phyloP scores from a whole-genome alignment of 306 rosid genomes.

The Morella rubra region DNA sequence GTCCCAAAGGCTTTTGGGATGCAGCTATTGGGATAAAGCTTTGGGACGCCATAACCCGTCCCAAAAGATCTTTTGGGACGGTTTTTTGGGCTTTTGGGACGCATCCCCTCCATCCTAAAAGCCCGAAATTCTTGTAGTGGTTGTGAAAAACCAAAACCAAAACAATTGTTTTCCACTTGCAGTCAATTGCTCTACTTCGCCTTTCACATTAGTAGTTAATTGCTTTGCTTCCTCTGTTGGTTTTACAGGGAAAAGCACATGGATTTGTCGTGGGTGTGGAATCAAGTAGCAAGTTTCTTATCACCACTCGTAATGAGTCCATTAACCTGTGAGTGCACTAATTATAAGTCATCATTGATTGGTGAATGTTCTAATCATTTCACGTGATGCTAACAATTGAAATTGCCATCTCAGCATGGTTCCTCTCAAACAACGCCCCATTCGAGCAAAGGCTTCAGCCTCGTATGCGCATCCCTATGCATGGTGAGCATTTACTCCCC shows the following conservation, averaged over 20 bases:
- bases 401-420: constrained; percentile 59
- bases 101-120: no score
- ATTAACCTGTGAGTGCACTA: constrained; percentile 59
- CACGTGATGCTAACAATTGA: neutral
- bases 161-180: no score
- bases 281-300: constrained; percentile 62
- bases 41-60: no score
- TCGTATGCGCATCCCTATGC: constrained; percentile 65
- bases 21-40: no score
- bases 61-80: no score
- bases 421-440: constrained; percentile 70
- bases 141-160: no score
- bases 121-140: no score
- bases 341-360: neutral
- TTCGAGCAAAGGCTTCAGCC: constrained; percentile 89
- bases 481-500: constrained; percentile 46
- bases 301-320: constrained; percentile 85
- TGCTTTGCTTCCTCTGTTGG: neutral
- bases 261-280: constrained; percentile 83
- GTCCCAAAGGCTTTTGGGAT: no score
- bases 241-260: constrained; percentile 67
- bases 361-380: neutral
- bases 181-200: neutral
- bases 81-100: no score
- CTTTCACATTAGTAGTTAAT: neutral